Evolutionary conservation across 176 grass and related monocot species (phyloP), one percentile per base, ranked within the genome.

Genomic region (Saccharum officinarum): DNA sequence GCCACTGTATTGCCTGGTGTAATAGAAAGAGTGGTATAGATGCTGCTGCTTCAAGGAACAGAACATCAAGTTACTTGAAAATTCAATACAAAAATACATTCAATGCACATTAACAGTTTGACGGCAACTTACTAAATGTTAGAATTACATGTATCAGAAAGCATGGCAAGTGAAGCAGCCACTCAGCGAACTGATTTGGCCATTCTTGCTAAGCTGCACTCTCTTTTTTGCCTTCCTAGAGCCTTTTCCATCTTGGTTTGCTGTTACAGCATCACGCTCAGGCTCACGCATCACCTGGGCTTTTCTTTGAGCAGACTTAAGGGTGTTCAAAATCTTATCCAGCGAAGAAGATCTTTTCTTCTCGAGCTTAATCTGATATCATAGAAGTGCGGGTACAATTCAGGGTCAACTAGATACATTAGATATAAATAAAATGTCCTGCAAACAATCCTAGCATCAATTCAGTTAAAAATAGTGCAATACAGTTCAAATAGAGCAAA

Each of bases 111-210:
- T 75, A 83, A 69, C 15, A 44, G 10, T 67, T 20, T 66, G 57
- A 67, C 17, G 37, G 75, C 37, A 84, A 80, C 89, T 87, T 87
- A 88, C 85, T 44, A 18, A 52, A 25, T 22, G 76, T 10, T 64
- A 14, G 20, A 82, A 75, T 44, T 67, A 59, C 47, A 15, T 50
- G 66, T 77, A 78, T 77, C 91, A 97, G 82, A 93, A 97, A 83
- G 95, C 86, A 90, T 95, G 92, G 75, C 95, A 97, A 36, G 92
- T 93, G 82, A 97, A 97, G 82, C 95, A 97, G 44, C 95, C 95
- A 72, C 95, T 95, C 13, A 97, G 67, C 23, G 95, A 97, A 93
- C 79, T 78, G 10, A 91, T 97, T 52, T 97, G 95, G 6, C 88
- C 71, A 69, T 87, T 95, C 71, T 89, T 97, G 39, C 40, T 75